Conservation (phyloP, 306 rosid species). For the Acacia melanoxylon region DNA sequence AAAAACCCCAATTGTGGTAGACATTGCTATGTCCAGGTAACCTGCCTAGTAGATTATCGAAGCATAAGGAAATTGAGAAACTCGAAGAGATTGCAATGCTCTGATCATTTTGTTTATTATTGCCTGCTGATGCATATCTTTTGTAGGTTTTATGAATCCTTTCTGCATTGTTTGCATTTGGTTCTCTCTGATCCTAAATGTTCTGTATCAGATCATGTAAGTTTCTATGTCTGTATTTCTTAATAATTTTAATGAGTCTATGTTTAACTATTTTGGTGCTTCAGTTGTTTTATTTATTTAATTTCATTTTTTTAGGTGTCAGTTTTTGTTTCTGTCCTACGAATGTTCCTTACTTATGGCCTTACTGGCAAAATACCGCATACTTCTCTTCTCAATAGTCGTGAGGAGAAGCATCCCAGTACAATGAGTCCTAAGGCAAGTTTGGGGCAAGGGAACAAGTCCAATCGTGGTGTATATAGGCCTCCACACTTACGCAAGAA, state of each 20-base stretch:
- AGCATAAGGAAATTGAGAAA: conserved; percentile 20
- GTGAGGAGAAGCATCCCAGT: conserved; percentile 43
- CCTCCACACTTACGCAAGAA: conserved; percentile 93
- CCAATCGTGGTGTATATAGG: conserved; percentile 54
- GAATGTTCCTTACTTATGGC: conserved; percentile 75
- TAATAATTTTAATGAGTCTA: conserved; percentile 11
- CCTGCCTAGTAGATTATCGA: conserved; percentile 18
- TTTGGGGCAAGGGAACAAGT: conserved; percentile 52
- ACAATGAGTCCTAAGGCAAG: conserved; percentile 29
- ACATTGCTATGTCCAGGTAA: conserved; percentile 72
- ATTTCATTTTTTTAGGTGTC: conserved; percentile 60
- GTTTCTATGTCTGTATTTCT: conserved; percentile 31
- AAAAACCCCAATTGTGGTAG: conserved; percentile 56
- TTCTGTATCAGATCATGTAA: conserved; percentile 85
- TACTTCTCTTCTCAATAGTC: conserved; percentile 37
- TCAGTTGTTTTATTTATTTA: conserved; percentile 20
- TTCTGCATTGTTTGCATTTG: conserved; percentile 75
- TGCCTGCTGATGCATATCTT: conserved; percentile 32
- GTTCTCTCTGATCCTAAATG: conserved; percentile 66
- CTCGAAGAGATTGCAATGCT: conserved; percentile 7
- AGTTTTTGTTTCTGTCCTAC: conserved; percentile 76
- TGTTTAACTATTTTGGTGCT: conserved; percentile 20
- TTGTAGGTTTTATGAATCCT: conserved; percentile 82
- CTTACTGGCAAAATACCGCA: conserved; percentile 47
- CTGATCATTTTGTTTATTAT: conserved; percentile 30